phyloP scores from a whole-genome alignment of 2,329 filamentous ascomycete species.

The Tympanopsis confertula region DNA sequence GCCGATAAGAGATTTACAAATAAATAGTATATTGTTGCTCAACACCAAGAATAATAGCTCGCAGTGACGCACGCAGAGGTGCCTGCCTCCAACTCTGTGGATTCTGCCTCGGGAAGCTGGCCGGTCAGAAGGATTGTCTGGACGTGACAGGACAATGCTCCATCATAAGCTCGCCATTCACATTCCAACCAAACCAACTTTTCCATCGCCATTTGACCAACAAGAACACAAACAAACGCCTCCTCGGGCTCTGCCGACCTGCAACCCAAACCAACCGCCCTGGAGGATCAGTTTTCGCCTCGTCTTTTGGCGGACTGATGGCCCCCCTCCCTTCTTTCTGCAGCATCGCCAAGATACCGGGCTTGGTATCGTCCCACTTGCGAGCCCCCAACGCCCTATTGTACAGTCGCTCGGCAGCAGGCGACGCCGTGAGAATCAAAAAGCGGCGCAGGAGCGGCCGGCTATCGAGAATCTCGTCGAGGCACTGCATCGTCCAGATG shows the following conservation, averaged over 20 bases:
- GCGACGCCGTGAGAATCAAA: constrained; percentile 36
- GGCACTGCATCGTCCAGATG: constrained; percentile 49
- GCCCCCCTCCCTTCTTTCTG: constrained; percentile 24
- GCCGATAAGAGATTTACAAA: constrained; percentile 14
- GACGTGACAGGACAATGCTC: too few species aligned
- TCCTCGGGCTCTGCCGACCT: too few species aligned
- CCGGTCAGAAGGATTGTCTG: too few species aligned
- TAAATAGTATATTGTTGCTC: not conserved
- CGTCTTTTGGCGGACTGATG: constrained; percentile 1
- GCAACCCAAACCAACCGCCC: too few species aligned
- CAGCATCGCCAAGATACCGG: constrained; percentile 24
- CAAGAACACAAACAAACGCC: too few species aligned
- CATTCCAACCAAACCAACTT: too few species aligned
- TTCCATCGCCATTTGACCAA: too few species aligned
- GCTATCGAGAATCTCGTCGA: constrained; percentile 40
- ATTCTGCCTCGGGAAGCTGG: too few species aligned
- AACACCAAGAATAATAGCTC: constrained; percentile 1
- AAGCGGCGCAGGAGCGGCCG: constrained; percentile 49
- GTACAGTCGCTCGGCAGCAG: constrained; percentile 28
- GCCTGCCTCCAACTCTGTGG: too few species aligned
- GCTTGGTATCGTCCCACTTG: constrained; percentile 28
- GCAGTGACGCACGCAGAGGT: constrained; percentile 3
- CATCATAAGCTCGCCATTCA: too few species aligned
- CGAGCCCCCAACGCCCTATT: constrained; percentile 30
- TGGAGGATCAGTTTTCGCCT: too few species aligned